These are phyloP conservation scores for Penicillium cosmopolitanum DNA, from an alignment of 495 filamentous ascomycete species.

Conservation along the genomic window DNA sequence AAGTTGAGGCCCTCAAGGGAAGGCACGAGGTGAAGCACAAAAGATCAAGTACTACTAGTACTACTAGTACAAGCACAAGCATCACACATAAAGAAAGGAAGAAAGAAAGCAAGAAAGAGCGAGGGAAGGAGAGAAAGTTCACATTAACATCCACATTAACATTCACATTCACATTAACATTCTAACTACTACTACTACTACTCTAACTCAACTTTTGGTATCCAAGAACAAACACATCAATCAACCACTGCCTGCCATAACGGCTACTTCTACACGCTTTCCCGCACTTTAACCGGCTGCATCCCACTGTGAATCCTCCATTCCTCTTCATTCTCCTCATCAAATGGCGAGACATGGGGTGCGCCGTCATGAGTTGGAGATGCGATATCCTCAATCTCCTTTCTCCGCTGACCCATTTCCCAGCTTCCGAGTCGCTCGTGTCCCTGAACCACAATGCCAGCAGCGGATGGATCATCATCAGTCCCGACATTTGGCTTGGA, in stretches of 20 bases:
- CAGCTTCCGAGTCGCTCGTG: conserved; percentile 57
- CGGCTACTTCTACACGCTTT: conserved; percentile 36
- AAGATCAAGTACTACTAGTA: too few species aligned
- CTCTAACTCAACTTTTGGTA: background rate
- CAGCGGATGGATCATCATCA: conserved; percentile 17
- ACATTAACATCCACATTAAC: too few species aligned
- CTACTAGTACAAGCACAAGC: too few species aligned
- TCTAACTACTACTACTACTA: too few species aligned
- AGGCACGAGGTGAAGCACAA: too few species aligned
- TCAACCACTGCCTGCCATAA: too few species aligned
- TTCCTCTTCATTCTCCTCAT: conserved; percentile 33
- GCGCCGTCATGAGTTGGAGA: conserved; percentile 4
- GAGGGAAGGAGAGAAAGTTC: too few species aligned
- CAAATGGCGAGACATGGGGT: conserved; percentile 1
- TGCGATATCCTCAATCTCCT: conserved; percentile 12
- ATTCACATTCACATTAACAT: too few species aligned
- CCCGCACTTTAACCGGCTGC: conserved; percentile 36
- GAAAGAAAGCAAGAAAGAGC: too few species aligned
- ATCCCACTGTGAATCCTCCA: conserved; percentile 32
- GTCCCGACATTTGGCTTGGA: conserved; percentile 24
- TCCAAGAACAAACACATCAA: background rate
- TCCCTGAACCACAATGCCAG: conserved; percentile 32
- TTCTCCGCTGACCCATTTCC: conserved; percentile 49
- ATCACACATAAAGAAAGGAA: too few species aligned
- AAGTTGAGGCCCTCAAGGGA: too few species aligned